These are phyloP conservation scores for Microcera coccophila DNA, from an alignment of 2,329 filamentous ascomycete genomes.

Conservation along the genomic window DNA sequence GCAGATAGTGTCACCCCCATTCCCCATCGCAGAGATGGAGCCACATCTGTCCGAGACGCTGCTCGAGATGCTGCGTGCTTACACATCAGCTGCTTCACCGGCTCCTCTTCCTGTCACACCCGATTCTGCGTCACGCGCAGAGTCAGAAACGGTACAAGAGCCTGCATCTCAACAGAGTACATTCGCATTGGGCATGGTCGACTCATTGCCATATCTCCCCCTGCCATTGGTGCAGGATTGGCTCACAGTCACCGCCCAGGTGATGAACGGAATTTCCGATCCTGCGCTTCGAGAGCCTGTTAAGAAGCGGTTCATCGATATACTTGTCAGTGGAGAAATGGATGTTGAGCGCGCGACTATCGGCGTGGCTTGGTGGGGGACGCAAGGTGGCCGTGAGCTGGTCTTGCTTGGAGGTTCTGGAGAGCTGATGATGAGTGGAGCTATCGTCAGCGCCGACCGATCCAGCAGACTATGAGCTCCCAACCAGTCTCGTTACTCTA, in stretches of 20 bases:
- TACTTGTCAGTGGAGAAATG: constrained; percentile 77
- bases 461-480: constrained; percentile 37
- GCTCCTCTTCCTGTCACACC: constrained; percentile 38
- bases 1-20: constrained; percentile 76
- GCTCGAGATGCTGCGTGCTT: constrained; percentile 70
- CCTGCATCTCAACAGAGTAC: constrained; percentile 73
- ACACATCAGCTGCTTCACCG: constrained; percentile 51
- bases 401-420: constrained; percentile 33
- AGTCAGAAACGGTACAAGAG: constrained; percentile 24
- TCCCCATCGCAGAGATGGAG: constrained; percentile 66
- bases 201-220: constrained; percentile 71
- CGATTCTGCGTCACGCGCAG: constrained; percentile 33
- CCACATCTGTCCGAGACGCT: constrained; percentile 76
- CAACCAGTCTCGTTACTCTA: too few relatives aligned
- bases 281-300: constrained; percentile 59
- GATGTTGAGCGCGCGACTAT: constrained; percentile 77
- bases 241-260: constrained; percentile 66
- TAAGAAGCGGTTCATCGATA: constrained; percentile 72
- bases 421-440: constrained; percentile 51
- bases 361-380: constrained; percentile 83
- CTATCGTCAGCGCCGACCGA: constrained; percentile 36
- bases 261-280: constrained; percentile 63
- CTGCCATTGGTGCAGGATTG: constrained; percentile 72
- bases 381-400: constrained; percentile 50
- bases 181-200: constrained; percentile 71